Percentiles rank a stretch among this genome's conserved stretches.
Conservation (phyloP, 2,329 filamentous ascomycete species). For the Colletotrichum nymphaeae region DNA sequence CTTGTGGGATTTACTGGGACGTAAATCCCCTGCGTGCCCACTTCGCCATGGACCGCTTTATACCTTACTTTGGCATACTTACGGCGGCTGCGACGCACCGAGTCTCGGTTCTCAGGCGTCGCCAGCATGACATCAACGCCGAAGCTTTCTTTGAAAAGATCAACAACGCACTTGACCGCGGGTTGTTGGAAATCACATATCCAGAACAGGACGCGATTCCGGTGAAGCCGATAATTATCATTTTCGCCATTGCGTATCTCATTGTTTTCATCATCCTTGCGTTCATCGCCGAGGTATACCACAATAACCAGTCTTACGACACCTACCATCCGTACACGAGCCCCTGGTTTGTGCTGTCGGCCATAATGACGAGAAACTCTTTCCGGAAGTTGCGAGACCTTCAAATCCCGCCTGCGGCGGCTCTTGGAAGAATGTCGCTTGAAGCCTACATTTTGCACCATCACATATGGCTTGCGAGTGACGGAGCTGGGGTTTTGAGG, state of each 20-base stretch:
- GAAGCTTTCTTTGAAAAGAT: constrained; percentile 10
- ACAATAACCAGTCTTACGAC: constrained; percentile 23
- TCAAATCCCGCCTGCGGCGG: constrained; percentile 59
- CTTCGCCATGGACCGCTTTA: constrained; percentile 63
- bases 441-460: constrained; percentile 68
- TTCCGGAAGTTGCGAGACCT: constrained; percentile 51
- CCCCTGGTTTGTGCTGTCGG: constrained; percentile 51
- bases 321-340: constrained; percentile 35
- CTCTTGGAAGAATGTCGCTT: constrained; percentile 62
- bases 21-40: constrained; percentile 61
- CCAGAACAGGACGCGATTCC: constrained; percentile 31
- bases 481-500: constrained; percentile 61
- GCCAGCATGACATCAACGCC: constrained; percentile 25
- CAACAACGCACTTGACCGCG: constrained; percentile 29
- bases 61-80: constrained; percentile 68
- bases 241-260: constrained; percentile 27
- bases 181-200: constrained; percentile 21
- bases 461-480: constrained; percentile 68
- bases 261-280: constrained; percentile 30
- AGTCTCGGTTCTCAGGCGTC: constrained; percentile 31
- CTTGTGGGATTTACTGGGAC: constrained; percentile 60
- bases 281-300: constrained; percentile 16
- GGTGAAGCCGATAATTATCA: constrained; percentile 29
- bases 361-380: constrained; percentile 60
- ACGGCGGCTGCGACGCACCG: constrained; percentile 55